These are phyloP conservation scores for Fragaria ananassa DNA, from an alignment of 306 rosid species.

Conservation along the genomic window DNA sequence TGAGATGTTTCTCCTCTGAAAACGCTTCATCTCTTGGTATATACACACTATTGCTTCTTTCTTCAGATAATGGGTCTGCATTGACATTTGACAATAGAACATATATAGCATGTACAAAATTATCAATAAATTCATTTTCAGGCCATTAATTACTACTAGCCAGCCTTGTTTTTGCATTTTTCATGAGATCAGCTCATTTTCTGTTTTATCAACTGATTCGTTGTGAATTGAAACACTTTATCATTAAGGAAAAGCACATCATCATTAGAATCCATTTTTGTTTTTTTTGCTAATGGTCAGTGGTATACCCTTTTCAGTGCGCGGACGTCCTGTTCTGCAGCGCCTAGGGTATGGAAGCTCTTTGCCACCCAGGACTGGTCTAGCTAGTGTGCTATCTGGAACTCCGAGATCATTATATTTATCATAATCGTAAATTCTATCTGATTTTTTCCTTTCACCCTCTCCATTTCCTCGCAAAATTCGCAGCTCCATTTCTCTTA, in stretches of 20 bases:
- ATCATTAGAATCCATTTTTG: neutral
- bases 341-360: constrained; percentile 64
- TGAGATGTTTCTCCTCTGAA: constrained; percentile 25
- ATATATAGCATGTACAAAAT: no score
- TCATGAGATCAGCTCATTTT: no score
- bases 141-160: no score
- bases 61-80: constrained; percentile 39
- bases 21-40: constrained; percentile 48
- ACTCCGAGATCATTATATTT: constrained; percentile 65
- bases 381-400: constrained; percentile 31
- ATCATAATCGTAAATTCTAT: constrained; percentile 66
- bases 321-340: constrained; percentile 69
- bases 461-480: constrained; percentile 48
- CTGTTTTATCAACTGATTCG: no score
- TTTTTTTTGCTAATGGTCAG: neutral
- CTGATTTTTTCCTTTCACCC: constrained; percentile 43
- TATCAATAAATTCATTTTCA: no score
- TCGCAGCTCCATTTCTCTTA: constrained; percentile 44
- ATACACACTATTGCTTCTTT: constrained; percentile 27
- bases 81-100: neutral
- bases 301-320: constrained; percentile 30
- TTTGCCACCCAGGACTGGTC: constrained; percentile 60
- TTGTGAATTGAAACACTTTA: neutral
- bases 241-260: neutral
- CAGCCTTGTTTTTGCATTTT: no score